Evolutionary conservation across 2,329 filamentous ascomycete genomes (phyloP), one percentile per base, ranked within the genome.

Genomic region (Balansia obtecta): DNA sequence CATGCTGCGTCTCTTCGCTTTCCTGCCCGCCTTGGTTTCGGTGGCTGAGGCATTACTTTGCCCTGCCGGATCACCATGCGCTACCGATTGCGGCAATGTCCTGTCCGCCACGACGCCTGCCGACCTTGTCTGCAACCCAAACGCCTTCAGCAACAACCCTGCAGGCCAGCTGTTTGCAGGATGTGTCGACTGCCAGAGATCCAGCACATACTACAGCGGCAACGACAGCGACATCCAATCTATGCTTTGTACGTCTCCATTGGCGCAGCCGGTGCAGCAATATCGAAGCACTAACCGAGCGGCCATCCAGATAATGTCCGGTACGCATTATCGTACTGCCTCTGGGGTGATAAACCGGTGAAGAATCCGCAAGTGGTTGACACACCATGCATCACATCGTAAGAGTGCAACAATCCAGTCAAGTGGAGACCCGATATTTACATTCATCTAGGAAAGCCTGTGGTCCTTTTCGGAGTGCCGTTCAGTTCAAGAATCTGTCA

Each of bases 371-470:
- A 69, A 11, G 59, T 67, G 11, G 61, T 61, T 2, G 63, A 67
- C 50, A 73, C 64, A 11, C 76, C 74, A 9, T 77, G 80, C 55
- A 63, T 72, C 12, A 82, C 76, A 41, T 69, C 65, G 78, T 81
- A 52, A 37, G 55, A 16, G 34, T 6, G 47, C 12, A 12, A 27
- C 13, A 10, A 40, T 10, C 20, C 34, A 27, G 16, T 10, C 18
- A 9, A 27, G 27, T 22, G 49, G 13, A 12, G 40, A 22, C 22
- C 22, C 9, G 3, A 9, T 30, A 8, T 60, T 69, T 41, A 71
- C 54, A 40, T 16, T 9, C 34, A 12, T 34, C 11, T 55, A 81
- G 76, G 38, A 72, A 68, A 40, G 75, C 77, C 2, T 83, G 80
- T 55, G 74, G 63, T 0, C 68, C 69, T 0, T 67, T 82, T 3